Percentiles rank a stretch among this genome's conserved stretches.
These are phyloP conservation scores for Mycena olivaceomarginata DNA, from an alignment of 768 basidiomycete species.

Conservation along the genomic window DNA sequence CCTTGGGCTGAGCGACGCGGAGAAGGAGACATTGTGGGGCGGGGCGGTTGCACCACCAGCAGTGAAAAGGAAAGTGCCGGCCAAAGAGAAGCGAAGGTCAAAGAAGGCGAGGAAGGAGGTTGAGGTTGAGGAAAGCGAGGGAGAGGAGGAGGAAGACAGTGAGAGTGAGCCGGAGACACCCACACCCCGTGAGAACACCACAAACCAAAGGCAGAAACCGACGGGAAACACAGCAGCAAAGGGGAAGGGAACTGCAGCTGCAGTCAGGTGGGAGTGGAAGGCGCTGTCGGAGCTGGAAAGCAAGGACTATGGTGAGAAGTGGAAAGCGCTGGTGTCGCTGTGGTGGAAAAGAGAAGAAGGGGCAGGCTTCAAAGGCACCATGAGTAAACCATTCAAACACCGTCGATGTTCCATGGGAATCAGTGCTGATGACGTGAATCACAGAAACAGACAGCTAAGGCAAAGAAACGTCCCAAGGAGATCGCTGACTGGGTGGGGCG, in stretches of 20 bases:
- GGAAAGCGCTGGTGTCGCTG: not conserved
- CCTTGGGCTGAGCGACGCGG: not conserved
- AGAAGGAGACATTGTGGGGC: conserved; percentile 28
- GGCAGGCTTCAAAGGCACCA: not conserved
- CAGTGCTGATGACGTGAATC: not conserved
- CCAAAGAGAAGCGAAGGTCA: not conserved
- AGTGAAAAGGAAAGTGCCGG: not conserved
- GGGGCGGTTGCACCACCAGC: not conserved
- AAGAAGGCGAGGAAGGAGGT: not conserved
- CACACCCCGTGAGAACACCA: no score
- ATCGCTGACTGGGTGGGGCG: not conserved
- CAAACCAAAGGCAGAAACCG: not conserved
- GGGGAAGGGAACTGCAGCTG: not conserved
- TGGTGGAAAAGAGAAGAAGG: conserved; percentile 17
- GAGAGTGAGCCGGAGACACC: no score
- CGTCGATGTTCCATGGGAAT: no score
- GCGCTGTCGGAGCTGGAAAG: not conserved
- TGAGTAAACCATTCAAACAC: not conserved
- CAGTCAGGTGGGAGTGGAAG: not conserved
- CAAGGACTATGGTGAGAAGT: not conserved
- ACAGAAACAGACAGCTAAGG: not conserved
- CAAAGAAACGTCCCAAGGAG: not conserved
- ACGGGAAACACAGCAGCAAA: not conserved
- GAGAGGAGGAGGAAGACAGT: not conserved
- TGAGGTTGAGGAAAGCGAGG: not conserved